phyloP scores from a whole-genome alignment of 75 land plant species.

The Sequoiadendron giganteum region DNA sequence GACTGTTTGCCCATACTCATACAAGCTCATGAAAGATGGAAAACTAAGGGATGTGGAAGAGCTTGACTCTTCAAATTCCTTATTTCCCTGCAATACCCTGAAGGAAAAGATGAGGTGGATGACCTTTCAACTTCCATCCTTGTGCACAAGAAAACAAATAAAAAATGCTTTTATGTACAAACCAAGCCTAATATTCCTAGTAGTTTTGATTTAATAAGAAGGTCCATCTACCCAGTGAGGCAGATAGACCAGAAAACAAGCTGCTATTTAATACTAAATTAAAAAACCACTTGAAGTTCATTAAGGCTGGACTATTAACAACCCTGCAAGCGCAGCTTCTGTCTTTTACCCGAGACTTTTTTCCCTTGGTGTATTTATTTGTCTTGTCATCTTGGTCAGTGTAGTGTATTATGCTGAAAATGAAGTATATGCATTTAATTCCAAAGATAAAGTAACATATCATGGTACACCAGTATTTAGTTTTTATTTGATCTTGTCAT shows the following conservation, averaged over 20 bases:
- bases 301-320: background rate
- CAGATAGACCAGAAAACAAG: background rate
- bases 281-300: no score
- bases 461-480: background rate
- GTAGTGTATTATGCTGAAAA: background rate
- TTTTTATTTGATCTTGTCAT: background rate
- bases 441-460: background rate
- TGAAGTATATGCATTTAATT: background rate
- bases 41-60: no score
- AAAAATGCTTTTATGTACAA: no score
- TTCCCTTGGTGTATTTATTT: background rate
- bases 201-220: background rate
- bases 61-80: no score
- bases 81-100: no score
- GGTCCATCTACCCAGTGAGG: background rate
- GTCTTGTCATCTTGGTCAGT: background rate
- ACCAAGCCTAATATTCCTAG: no score
- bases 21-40: no score
- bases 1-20: no score
- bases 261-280: background rate
- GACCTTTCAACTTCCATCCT: no score
- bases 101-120: no score
- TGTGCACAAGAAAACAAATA: no score
- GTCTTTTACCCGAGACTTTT: background rate
- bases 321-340: background rate